A percentile compares a stretch with the other conserved stretches of the same genome.
These are phyloP conservation scores for Hortiboletus campestris DNA, from an alignment of 768 basidiomycete species.

Conservation along the genomic window DNA sequence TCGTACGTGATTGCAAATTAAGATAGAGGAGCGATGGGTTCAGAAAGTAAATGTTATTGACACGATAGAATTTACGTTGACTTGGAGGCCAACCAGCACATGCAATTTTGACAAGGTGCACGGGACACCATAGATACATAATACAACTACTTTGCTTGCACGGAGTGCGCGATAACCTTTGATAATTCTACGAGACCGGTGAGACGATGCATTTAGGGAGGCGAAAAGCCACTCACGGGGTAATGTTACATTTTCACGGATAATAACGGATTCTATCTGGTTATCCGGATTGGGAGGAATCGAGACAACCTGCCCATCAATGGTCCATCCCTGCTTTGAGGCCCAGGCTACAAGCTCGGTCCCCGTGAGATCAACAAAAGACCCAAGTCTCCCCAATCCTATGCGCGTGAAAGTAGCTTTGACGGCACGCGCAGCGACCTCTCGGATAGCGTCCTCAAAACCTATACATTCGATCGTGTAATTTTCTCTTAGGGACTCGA, in stretches of 20 bases:
- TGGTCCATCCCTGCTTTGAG: slow-evolving; percentile 63
- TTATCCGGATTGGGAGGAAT: slow-evolving; percentile 86
- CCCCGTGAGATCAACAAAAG: slow-evolving; percentile 71
- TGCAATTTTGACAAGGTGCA: slow-evolving; percentile 7
- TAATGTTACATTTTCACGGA: slow-evolving; percentile 79
- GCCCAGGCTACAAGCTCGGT: slow-evolving; percentile 59
- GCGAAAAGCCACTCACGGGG: slow-evolving; percentile 55
- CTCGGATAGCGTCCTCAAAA: slow-evolving; percentile 80
- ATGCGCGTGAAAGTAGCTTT: slow-evolving; percentile 78
- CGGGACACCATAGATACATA: slow-evolving; percentile 1
- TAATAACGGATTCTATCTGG: slow-evolving; percentile 80
- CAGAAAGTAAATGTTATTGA: background rate
- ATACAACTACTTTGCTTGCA: slow-evolving; percentile 44
- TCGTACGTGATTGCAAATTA: background rate
- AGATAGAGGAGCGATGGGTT: background rate
- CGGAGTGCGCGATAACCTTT: slow-evolving; percentile 74
- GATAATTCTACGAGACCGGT: slow-evolving; percentile 53
- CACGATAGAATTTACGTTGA: background rate
- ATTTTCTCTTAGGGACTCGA: slow-evolving; percentile 76
- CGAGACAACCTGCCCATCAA: slow-evolving; percentile 58
- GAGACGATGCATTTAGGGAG: background rate
- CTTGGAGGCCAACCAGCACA: background rate
- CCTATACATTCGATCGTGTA: slow-evolving; percentile 83
- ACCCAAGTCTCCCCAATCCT: slow-evolving; percentile 59
- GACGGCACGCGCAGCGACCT: slow-evolving; percentile 74